These are phyloP conservation scores for Austropuccinia psidii DNA, from an alignment of 1,284 basidiomycete genomes.

Conservation along the genomic window DNA sequence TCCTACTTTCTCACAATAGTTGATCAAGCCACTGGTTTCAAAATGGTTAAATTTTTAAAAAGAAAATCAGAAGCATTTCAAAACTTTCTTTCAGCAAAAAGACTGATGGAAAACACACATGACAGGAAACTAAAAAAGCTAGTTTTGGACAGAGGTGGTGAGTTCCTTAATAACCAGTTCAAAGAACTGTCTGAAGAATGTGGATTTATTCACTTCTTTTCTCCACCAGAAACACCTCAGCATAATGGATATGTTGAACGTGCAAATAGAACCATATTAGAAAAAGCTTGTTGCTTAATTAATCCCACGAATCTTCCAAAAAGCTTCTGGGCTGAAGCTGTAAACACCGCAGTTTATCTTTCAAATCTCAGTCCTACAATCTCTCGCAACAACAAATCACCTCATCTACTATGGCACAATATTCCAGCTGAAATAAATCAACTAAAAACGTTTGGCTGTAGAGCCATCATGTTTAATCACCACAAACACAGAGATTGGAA, in stretches of 20 bases:
- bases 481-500: no score
- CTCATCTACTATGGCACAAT: no score
- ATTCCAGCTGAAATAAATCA: no score
- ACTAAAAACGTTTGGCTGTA: no score
- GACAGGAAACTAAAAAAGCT: not conserved
- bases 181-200: not conserved
- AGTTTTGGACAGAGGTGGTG: not conserved
- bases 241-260: not conserved
- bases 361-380: conserved; percentile 45
- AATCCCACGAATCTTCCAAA: conserved; percentile 42
- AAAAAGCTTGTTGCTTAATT: conserved; percentile 43
- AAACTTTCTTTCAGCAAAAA: not conserved
- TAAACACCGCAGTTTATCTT: conserved; percentile 46
- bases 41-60: not conserved
- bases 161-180: not conserved
- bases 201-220: not conserved
- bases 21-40: not conserved
- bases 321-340: conserved; percentile 47
- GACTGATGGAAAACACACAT: not conserved
- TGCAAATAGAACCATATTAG: not conserved
- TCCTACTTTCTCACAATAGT: not conserved
- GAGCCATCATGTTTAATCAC: no score
- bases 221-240: not conserved
- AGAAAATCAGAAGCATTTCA: not conserved
- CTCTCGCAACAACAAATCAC: no score